Evolutionary conservation across 805 yeast genomes (phyloP).

Genomic region (Kodamaea kakaduensis): DNA sequence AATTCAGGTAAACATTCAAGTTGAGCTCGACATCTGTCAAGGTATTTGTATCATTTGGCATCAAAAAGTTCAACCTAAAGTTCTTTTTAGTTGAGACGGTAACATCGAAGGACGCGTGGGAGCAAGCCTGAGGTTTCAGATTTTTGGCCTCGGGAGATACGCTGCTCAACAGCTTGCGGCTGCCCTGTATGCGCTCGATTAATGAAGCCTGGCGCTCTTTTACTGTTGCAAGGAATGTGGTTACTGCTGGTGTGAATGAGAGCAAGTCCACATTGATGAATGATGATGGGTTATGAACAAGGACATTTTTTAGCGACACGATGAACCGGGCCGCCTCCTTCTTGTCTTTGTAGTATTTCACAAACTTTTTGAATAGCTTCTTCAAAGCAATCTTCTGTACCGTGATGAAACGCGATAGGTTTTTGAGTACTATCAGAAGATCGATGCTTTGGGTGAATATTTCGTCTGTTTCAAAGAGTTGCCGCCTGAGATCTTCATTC

Average conservation of each 20-base stretch:
- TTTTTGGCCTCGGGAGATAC: not conserved
- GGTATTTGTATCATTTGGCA: slow-evolving; percentile 32
- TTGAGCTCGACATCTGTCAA: slow-evolving; percentile 32
- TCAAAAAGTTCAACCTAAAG: slow-evolving; percentile 28
- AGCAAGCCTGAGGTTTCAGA: slow-evolving; percentile 4
- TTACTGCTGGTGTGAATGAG: slow-evolving; percentile 56
- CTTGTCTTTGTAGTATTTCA: slow-evolving; percentile 38
- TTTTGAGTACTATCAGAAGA: slow-evolving; percentile 48
- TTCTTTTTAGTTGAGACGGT: slow-evolving; percentile 32
- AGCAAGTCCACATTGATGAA: slow-evolving; percentile 61
- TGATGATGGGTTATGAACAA: slow-evolving; percentile 46
- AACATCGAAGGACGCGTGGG: slow-evolving; percentile 28
- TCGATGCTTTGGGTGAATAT: slow-evolving; percentile 37
- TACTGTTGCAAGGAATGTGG: slow-evolving; percentile 35
- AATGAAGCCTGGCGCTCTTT: slow-evolving; percentile 10
- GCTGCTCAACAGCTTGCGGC: slow-evolving; percentile 4
- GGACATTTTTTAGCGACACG: slow-evolving; percentile 25
- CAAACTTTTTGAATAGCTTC: slow-evolving; percentile 69
- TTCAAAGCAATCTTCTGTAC: slow-evolving; percentile 71
- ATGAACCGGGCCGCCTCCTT: slow-evolving; percentile 22
- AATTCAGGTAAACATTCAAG: slow-evolving; percentile 31
- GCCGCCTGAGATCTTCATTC: slow-evolving; percentile 5
- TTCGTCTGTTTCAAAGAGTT: slow-evolving; percentile 21
- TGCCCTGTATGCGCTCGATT: slow-evolving; percentile 6
- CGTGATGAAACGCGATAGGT: slow-evolving; percentile 64